These are phyloP conservation scores for Tolypocladium inflatum DNA, from an alignment of 2,329 filamentous ascomycete genomes.

Conservation along the genomic window DNA sequence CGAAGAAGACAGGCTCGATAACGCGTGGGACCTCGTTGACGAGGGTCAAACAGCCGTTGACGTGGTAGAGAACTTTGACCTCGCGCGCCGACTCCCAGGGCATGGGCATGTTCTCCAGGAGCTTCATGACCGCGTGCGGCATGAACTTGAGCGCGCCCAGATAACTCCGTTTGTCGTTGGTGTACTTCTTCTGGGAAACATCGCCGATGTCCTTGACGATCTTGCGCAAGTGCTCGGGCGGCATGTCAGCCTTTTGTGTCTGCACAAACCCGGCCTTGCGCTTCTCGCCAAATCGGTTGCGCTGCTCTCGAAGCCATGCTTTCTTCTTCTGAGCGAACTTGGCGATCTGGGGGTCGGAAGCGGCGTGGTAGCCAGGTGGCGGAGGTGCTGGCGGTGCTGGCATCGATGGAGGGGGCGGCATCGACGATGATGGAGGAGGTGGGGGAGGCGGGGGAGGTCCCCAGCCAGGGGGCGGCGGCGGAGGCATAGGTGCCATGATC, in stretches of 20 bases:
- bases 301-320: conserved; percentile 89
- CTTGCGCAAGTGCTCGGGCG: conserved; percentile 94
- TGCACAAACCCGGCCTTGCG: conserved; percentile 93
- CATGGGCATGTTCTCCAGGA: conserved; percentile 99
- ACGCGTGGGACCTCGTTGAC: conserved; percentile 96
- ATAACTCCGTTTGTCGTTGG: conserved; percentile 95
- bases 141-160: conserved; percentile 97
- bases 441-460: conserved; percentile 46
- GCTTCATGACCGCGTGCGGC: conserved; percentile 94
- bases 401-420: conserved; percentile 46
- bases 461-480: conserved; percentile 50
- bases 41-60: conserved; percentile 92
- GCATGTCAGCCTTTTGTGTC: conserved; percentile 98
- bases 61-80: conserved; percentile 96
- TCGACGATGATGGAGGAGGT: conserved; percentile 42
- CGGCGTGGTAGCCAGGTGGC: conserved; percentile 75
- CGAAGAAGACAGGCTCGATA: conserved; percentile 95
- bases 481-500: conserved; percentile 44
- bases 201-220: conserved; percentile 98
- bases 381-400: conserved; percentile 58
- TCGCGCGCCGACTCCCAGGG: conserved; percentile 95
- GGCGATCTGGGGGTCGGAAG: conserved; percentile 71
- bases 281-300: conserved; percentile 94
- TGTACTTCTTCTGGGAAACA: conserved; percentile 99
- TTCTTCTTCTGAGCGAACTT: conserved; percentile 99